phyloP scores from a whole-genome alignment of 164 flowering plant genomes.

The Echeveria elegans region DNA sequence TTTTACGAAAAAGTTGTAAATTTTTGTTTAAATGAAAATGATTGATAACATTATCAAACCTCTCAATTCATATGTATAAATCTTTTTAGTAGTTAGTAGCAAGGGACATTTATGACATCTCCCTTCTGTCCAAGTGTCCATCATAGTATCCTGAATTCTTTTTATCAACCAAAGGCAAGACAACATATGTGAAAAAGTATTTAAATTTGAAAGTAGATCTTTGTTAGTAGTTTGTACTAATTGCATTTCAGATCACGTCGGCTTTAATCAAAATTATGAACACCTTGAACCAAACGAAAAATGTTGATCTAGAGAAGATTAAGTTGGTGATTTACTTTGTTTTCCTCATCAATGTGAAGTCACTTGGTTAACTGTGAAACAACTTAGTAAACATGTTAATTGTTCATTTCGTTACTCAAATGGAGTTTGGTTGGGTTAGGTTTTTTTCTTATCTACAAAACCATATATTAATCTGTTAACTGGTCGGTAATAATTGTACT shows the following conservation, averaged over 20 bases:
- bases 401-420: background rate
- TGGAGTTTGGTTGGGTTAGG: conserved; percentile 1
- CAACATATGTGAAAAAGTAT: background rate
- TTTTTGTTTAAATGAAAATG: no score
- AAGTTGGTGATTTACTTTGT: background rate
- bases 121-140: background rate
- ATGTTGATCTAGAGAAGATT: background rate
- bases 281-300: background rate
- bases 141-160: background rate
- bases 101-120: background rate
- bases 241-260: background rate
- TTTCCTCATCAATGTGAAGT: background rate
- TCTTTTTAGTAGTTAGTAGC: background rate
- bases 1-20: no score
- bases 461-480: background rate
- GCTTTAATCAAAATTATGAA: background rate
- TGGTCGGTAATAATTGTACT: background rate
- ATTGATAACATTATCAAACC: no score
- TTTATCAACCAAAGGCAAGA: background rate
- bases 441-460: background rate
- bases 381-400: background rate
- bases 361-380: background rate
- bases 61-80: background rate
- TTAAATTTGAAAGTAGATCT: background rate
- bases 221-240: background rate